A percentile compares a stretch with the other conserved stretches of the same genome.
phyloP scores from a whole-genome alignment of 257 asterid genomes.

The Cynanchum wilfordii region DNA sequence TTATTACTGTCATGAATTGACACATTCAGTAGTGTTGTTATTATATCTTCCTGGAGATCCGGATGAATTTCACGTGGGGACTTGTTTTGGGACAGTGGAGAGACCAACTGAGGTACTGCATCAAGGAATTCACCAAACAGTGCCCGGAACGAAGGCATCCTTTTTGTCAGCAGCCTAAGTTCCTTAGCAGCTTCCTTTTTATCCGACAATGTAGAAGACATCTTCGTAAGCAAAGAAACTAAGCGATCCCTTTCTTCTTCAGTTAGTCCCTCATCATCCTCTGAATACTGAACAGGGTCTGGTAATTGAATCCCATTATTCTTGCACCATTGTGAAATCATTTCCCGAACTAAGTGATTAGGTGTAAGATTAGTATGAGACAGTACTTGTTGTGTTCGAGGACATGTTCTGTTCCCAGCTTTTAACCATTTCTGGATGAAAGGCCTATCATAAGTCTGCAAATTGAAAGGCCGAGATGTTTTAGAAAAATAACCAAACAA shows the following conservation, averaged over 20 bases:
- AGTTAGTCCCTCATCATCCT: constrained; percentile 55
- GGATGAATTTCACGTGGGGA: constrained; percentile 25
- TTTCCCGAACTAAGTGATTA: constrained; percentile 54
- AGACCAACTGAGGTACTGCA: constrained; percentile 54
- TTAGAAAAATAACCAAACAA: constrained; percentile 8
- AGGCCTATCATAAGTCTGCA: constrained; percentile 87
- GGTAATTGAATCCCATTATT: constrained; percentile 53
- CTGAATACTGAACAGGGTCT: constrained; percentile 31
- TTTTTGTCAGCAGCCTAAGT: constrained; percentile 58
- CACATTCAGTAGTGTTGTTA: constrained; percentile 71
- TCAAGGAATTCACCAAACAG: constrained; percentile 61
- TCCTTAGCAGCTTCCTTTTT: constrained; percentile 77
- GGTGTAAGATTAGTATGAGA: constrained; percentile 69
- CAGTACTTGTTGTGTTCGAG: constrained; percentile 80
- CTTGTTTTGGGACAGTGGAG: constrained; percentile 46
- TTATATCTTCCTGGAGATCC: constrained; percentile 76
- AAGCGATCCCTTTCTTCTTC: constrained; percentile 57
- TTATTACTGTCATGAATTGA: constrained; percentile 87
- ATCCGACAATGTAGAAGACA: constrained; percentile 49
- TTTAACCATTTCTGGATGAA: constrained; percentile 82
- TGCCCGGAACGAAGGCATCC: constrained; percentile 66
- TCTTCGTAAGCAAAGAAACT: constrained; percentile 44
- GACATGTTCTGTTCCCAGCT: constrained; percentile 81
- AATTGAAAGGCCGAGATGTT: constrained; percentile 5
- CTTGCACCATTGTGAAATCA: constrained; percentile 78